These are phyloP conservation scores for Colletotrichum navitas DNA, from an alignment of 2,329 filamentous ascomycete species.

Conservation along the genomic window DNA sequence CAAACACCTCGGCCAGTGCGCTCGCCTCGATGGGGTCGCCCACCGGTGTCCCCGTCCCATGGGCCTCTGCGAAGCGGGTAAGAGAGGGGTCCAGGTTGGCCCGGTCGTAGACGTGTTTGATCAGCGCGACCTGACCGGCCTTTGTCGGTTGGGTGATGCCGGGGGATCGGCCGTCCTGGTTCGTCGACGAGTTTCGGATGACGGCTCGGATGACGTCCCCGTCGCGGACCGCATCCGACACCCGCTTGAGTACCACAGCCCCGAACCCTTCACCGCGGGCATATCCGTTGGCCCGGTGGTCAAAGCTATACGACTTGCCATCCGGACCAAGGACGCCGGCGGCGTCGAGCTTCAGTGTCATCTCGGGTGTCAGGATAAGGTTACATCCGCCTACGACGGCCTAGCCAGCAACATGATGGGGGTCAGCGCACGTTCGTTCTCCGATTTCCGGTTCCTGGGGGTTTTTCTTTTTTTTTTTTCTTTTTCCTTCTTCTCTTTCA, in stretches of 20 bases:
- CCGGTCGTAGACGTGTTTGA: constrained; percentile 52
- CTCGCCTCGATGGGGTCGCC: constrained; percentile 68
- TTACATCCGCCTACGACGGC: constrained; percentile 46
- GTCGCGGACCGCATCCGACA: constrained; percentile 59
- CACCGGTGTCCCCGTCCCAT: constrained; percentile 67
- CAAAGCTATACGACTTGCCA: constrained; percentile 51
- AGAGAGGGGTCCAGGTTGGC: constrained; percentile 46
- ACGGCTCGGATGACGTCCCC: constrained; percentile 55
- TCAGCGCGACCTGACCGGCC: constrained; percentile 51
- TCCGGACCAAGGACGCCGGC: constrained; percentile 46
- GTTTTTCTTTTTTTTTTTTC: background rate
- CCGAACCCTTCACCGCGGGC: constrained; percentile 61
- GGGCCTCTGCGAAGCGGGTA: constrained; percentile 56
- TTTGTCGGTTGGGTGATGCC: constrained; percentile 54
- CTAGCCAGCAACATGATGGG: constrained; percentile 52
- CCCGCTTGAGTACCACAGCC: constrained; percentile 62
- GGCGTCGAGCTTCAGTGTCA: constrained; percentile 34
- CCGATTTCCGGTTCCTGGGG: background rate
- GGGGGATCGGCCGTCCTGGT: constrained; percentile 58
- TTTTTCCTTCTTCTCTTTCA: background rate
- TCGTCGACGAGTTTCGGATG: constrained; percentile 53
- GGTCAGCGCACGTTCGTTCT: constrained; percentile 48
- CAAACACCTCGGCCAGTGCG: constrained; percentile 60
- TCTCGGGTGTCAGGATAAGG: constrained; percentile 42
- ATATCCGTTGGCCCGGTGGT: constrained; percentile 51